A percentile compares a stretch with the other conserved stretches of the same genome.
phyloP scores from a whole-genome alignment of 345 rosid species.

The Rhizophora mangle region DNA sequence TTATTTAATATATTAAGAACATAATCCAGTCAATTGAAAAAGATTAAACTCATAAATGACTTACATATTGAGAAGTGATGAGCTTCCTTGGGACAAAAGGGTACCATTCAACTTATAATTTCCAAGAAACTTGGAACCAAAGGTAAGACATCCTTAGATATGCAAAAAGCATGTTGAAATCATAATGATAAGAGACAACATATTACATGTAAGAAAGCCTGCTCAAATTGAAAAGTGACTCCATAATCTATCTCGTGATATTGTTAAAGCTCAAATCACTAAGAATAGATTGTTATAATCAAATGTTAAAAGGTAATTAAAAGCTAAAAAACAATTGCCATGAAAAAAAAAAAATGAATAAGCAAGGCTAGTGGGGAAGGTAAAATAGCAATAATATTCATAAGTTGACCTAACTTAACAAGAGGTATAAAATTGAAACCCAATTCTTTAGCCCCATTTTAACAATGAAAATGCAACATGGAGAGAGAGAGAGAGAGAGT shows the following conservation, averaged over 20 bases:
- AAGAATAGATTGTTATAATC: slow-evolving; percentile 2
- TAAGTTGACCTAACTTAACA: no score
- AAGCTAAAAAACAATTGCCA: not conserved
- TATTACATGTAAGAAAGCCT: slow-evolving; percentile 51
- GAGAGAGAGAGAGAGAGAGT: no score
- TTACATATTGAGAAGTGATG: slow-evolving; percentile 52
- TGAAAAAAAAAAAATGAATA: no score
- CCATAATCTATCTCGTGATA: slow-evolving; percentile 38
- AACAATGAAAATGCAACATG: no score
- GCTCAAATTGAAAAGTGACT: slow-evolving; percentile 36
- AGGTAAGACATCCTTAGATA: slow-evolving; percentile 9
- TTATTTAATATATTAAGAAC: not conserved
- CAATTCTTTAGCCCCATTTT: no score
- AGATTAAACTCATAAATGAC: slow-evolving; percentile 11
- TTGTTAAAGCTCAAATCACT: slow-evolving; percentile 70
- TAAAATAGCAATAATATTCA: no score
- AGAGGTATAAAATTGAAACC: no score
- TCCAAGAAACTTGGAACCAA: slow-evolving; percentile 57
- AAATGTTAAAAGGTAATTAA: not conserved
- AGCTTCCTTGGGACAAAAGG: slow-evolving; percentile 45
- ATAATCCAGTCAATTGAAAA: not conserved
- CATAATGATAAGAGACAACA: slow-evolving; percentile 4
- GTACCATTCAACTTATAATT: slow-evolving; percentile 48
- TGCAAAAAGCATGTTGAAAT: slow-evolving; percentile 9
- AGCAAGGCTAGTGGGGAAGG: no score